Conservation (phyloP, 2,329 filamentous ascomycete species). For the Cercospora zeae-maydis region DNA sequence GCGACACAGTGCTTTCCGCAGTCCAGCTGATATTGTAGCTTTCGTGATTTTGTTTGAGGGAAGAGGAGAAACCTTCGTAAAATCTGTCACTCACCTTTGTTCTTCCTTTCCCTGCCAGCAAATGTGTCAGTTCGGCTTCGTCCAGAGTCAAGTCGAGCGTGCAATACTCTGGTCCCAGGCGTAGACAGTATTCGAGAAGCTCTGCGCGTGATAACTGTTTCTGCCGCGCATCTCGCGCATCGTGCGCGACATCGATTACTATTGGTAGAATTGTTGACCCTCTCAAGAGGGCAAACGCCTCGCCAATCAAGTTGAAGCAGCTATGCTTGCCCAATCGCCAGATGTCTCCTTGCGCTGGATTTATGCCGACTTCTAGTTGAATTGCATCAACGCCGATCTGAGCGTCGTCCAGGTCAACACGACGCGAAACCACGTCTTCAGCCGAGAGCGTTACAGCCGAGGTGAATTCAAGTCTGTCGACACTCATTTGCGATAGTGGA, state of each 20-base stretch:
- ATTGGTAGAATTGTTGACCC: constrained; percentile 57
- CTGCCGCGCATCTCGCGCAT: constrained; percentile 5
- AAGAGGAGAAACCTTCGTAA: not conserved
- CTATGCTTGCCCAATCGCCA: constrained; percentile 26
- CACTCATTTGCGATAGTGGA: constrained; percentile 59
- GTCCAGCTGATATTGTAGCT: not conserved
- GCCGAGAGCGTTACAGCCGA: constrained; percentile 63
- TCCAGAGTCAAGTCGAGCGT: constrained; percentile 60
- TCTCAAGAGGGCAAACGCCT: constrained; percentile 58
- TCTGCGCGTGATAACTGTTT: constrained; percentile 27
- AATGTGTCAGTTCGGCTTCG: constrained; percentile 48
- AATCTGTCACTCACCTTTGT: constrained; percentile 43
- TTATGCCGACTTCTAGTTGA: constrained; percentile 48
- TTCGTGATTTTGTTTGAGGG: not conserved
- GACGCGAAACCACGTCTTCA: constrained; percentile 52
- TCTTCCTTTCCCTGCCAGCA: constrained; percentile 52
- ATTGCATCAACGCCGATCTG: constrained; percentile 66
- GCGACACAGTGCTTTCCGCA: not conserved
- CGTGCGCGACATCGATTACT: constrained; percentile 40
- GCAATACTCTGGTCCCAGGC: constrained; percentile 58
- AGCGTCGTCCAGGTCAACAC: constrained; percentile 60
- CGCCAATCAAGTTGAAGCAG: constrained; percentile 45
- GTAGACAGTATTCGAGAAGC: constrained; percentile 57
- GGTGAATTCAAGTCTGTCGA: constrained; percentile 61
- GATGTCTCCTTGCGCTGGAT: constrained; percentile 15